These are phyloP conservation scores for Yamadazyma paraphyllophila DNA, from an alignment of 805 yeast species.

Conservation along the genomic window DNA sequence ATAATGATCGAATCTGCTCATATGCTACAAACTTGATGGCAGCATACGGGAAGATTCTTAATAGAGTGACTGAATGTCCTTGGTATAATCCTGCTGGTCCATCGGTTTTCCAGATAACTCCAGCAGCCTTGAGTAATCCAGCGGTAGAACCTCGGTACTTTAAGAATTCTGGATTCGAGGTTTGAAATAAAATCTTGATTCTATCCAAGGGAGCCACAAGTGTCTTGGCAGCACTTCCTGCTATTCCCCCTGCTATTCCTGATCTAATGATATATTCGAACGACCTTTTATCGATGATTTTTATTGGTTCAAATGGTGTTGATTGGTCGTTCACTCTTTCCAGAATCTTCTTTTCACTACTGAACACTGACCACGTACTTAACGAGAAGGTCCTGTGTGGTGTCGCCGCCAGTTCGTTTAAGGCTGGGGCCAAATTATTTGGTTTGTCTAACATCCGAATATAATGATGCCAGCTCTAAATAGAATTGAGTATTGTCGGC, in stretches of 20 bases:
- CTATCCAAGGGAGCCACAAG: conserved; percentile 93
- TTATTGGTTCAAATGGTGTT: conserved; percentile 25
- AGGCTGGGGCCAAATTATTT: not conserved
- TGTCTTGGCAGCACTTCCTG: conserved; percentile 96
- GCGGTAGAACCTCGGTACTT: conserved; percentile 75
- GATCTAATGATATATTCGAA: conserved; percentile 76
- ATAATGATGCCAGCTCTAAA: not conserved
- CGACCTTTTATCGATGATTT: conserved; percentile 61
- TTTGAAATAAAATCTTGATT: conserved; percentile 91
- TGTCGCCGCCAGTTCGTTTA: not conserved
- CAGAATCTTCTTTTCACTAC: conserved; percentile 1
- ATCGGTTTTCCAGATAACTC: conserved; percentile 61
- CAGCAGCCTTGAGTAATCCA: conserved; percentile 75
- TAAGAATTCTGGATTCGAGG: conserved; percentile 84
- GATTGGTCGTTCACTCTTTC: conserved; percentile 24
- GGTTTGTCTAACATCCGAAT: conserved; percentile 6
- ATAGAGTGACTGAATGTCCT: conserved; percentile 91
- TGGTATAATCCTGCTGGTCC: conserved; percentile 84
- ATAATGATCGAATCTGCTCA: conserved; percentile 78
- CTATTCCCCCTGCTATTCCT: conserved; percentile 92
- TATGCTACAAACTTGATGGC: conserved; percentile 95
- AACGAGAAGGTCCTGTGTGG: not conserved
- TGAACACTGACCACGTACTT: not conserved
- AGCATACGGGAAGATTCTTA: conserved; percentile 94
- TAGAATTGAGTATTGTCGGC: not conserved